A percentile compares a stretch with the other conserved stretches of the same genome.
Conservation (phyloP, 2,329 filamentous ascomycete genomes). For the Emmonsia crescens region DNA sequence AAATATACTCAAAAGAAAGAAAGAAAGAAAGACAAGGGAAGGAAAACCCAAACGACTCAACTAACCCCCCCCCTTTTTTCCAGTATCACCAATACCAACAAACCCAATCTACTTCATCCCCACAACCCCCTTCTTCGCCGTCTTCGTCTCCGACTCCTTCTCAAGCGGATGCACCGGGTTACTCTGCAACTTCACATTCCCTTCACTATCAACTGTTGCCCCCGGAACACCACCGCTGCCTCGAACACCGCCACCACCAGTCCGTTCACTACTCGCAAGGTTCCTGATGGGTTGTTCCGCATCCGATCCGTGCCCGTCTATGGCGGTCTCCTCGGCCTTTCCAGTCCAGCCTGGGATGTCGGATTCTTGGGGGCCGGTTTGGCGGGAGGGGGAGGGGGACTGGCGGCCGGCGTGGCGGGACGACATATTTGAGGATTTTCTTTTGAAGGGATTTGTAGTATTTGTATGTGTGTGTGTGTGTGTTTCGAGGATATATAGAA, state of each 20-base stretch:
- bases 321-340: slow-evolving; percentile 19
- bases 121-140: slow-evolving; percentile 20
- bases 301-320: background rate
- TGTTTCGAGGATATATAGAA: background rate
- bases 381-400: slow-evolving; percentile 63
- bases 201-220: slow-evolving; percentile 14
- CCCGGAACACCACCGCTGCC: background rate
- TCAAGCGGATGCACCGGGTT: slow-evolving; percentile 34
- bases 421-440: slow-evolving; percentile 48
- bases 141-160: slow-evolving; percentile 22
- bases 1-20: background rate
- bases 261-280: slow-evolving; percentile 33
- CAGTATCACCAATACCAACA: background rate
- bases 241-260: background rate
- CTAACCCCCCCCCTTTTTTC: background rate
- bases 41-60: background rate
- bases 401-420: slow-evolving; percentile 56
- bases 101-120: background rate
- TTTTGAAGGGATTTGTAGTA: background rate
- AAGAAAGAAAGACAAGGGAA: background rate
- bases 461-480: background rate
- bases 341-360: slow-evolving; percentile 36
- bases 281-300: slow-evolving; percentile 21
- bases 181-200: slow-evolving; percentile 22
- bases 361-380: slow-evolving; percentile 53